phyloP scores from a whole-genome alignment of 257 asterid genomes.

The Scutellaria barbata region DNA sequence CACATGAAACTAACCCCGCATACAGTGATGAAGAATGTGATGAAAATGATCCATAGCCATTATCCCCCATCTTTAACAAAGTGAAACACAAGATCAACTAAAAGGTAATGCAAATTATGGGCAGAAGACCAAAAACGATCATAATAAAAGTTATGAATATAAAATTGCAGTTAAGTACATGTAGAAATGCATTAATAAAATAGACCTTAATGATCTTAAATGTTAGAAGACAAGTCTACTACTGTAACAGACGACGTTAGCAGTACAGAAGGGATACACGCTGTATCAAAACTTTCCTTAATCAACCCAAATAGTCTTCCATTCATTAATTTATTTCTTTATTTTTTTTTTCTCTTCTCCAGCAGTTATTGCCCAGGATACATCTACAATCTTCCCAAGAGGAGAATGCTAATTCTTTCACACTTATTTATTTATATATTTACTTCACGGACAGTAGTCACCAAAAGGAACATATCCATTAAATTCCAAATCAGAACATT shows the following conservation, averaged over 20 bases:
- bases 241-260: slow-evolving; percentile 11
- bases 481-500: background rate
- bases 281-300: slow-evolving; percentile 15
- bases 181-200: too few species aligned
- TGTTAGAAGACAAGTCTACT: background rate
- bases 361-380: background rate
- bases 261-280: slow-evolving; percentile 13
- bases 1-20: slow-evolving; percentile 60
- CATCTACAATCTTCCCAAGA: background rate
- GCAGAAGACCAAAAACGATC: slow-evolving; percentile 20
- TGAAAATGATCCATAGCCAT: slow-evolving; percentile 61
- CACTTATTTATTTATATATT: too few species aligned
- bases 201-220: background rate
- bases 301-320: background rate
- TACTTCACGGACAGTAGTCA: background rate
- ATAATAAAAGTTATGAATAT: background rate
- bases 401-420: slow-evolving; percentile 11
- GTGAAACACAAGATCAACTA: slow-evolving; percentile 29
- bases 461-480: background rate
- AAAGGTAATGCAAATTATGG: slow-evolving; percentile 27
- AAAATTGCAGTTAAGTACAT: too few species aligned
- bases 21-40: slow-evolving; percentile 67
- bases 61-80: slow-evolving; percentile 66
- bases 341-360: too few species aligned
- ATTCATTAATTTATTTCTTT: background rate